Conservation (phyloP, 495 filamentous ascomycete genomes). For the Astrothelium macrocarpum region DNA sequence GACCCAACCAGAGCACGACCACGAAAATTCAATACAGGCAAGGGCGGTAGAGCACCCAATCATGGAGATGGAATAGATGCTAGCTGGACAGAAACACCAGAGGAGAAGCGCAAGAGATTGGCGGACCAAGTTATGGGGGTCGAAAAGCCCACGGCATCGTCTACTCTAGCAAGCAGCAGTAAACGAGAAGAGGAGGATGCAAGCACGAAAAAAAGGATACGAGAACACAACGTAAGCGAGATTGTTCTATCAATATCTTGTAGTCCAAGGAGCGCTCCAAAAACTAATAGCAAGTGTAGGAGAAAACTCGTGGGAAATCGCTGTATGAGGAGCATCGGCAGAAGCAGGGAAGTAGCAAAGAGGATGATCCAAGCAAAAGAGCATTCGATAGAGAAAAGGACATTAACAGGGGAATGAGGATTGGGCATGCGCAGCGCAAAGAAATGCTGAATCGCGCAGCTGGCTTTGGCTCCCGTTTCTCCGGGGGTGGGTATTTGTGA, state of each 20-base stretch:
- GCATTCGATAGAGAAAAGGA: slow-evolving; percentile 94
- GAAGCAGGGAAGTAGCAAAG: slow-evolving; percentile 41
- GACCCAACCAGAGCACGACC: slow-evolving; percentile 77
- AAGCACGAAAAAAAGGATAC: slow-evolving; percentile 44
- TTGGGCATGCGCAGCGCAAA: slow-evolving; percentile 62
- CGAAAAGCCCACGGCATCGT: slow-evolving; percentile 31
- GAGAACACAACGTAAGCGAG: slow-evolving; percentile 45
- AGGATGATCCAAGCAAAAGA: slow-evolving; percentile 84
- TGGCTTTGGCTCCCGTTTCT: slow-evolving; percentile 76
- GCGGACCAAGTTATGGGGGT: slow-evolving; percentile 82
- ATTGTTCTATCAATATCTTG: slow-evolving; percentile 1
- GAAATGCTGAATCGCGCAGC: slow-evolving; percentile 73
- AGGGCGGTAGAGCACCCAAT: slow-evolving; percentile 40
- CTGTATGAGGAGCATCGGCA: slow-evolving; percentile 54
- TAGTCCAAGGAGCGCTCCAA: slow-evolving; percentile 3
- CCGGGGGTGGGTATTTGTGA: slow-evolving; percentile 65
- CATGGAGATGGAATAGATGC: slow-evolving; percentile 40
- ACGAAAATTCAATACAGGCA: slow-evolving; percentile 76
- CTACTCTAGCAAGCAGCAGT: slow-evolving; percentile 15
- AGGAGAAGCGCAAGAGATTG: slow-evolving; percentile 71
- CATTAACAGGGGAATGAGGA: slow-evolving; percentile 64
- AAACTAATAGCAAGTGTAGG: slow-evolving; percentile 29
- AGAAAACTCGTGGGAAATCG: slow-evolving; percentile 52
- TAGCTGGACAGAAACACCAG: slow-evolving; percentile 87
- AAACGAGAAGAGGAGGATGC: slow-evolving; percentile 23